Percentiles rank a stretch among this genome's conserved stretches.
phyloP scores from a whole-genome alignment of 192 early-diverging fungal species.

The Coemansia sp. region DNA sequence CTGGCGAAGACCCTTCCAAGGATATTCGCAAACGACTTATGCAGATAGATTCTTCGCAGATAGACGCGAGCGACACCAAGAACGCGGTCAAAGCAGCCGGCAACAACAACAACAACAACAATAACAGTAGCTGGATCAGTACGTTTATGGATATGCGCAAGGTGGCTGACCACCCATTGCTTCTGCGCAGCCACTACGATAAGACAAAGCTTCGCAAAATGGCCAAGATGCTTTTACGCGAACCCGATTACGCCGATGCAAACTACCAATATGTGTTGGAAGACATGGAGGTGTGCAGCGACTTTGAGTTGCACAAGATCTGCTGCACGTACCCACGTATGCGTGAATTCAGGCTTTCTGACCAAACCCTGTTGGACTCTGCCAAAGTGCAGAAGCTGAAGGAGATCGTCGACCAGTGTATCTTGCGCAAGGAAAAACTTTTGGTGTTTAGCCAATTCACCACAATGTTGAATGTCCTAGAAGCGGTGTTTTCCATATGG shows the following conservation, averaged over 20 bases:
- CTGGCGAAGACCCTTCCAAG: neutral
- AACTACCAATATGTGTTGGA: slow-evolving; percentile 73
- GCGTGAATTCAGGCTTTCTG: slow-evolving; percentile 50
- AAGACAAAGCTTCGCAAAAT: slow-evolving; percentile 61
- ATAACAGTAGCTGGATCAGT: slow-evolving; percentile 49
- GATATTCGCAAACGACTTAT: slow-evolving; percentile 22
- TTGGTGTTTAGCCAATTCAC: slow-evolving; percentile 88
- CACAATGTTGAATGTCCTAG: slow-evolving; percentile 78
- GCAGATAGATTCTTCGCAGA: slow-evolving; percentile 20
- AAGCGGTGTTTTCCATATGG: slow-evolving; percentile 63
- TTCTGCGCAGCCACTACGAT: slow-evolving; percentile 67
- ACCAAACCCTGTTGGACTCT: slow-evolving; percentile 66
- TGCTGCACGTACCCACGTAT: slow-evolving; percentile 52
- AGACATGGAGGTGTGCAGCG: slow-evolving; percentile 84
- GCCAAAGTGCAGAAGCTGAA: slow-evolving; percentile 72
- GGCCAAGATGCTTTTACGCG: slow-evolving; percentile 66
- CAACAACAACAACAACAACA: slow-evolving; percentile 9
- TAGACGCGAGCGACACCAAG: slow-evolving; percentile 17
- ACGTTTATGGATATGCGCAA: slow-evolving; percentile 84
- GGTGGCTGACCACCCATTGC: slow-evolving; percentile 79
- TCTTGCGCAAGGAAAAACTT: slow-evolving; percentile 44
- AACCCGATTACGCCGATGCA: slow-evolving; percentile 74
- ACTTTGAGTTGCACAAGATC: slow-evolving; percentile 79
- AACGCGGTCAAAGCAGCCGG: slow-evolving; percentile 4
- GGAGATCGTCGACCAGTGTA: slow-evolving; percentile 55